phyloP scores from a whole-genome alignment of 306 rosid species.

The Oxytropis ochrocephala region DNA sequence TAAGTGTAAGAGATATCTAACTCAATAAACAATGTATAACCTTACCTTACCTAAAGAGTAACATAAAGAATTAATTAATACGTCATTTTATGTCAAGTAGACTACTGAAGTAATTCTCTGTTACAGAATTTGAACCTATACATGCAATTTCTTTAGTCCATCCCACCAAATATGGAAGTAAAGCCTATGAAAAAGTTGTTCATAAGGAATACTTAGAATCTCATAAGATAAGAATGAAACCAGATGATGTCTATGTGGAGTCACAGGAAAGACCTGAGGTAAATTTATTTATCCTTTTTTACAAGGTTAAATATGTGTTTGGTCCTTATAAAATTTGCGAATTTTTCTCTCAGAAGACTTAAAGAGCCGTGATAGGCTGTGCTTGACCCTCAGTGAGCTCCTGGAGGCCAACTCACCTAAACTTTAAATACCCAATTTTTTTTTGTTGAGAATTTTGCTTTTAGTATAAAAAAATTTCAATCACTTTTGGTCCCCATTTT shows the following conservation, averaged over 20 bases:
- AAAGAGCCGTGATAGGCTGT: too few relatives aligned
- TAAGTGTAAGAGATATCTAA: background rate
- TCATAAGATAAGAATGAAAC: background rate
- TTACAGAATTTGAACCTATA: background rate
- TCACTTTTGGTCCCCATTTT: too few relatives aligned
- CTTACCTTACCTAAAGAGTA: background rate
- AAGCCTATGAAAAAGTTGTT: background rate
- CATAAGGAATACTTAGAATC: background rate
- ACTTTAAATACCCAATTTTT: too few relatives aligned
- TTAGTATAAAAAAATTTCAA: too few relatives aligned
- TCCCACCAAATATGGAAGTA: background rate
- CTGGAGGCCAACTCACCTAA: too few relatives aligned
- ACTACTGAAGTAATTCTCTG: background rate
- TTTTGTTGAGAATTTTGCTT: too few relatives aligned
- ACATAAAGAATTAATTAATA: background rate
- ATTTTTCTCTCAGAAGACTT: background rate
- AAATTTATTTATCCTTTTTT: background rate
- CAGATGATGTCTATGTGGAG: background rate
- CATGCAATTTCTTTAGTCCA: background rate
- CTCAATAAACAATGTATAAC: background rate
- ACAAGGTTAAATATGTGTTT: too few relatives aligned
- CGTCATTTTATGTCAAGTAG: too few relatives aligned
- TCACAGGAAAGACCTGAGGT: background rate
- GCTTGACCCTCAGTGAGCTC: too few relatives aligned
- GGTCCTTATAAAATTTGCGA: too few relatives aligned